Conservation (phyloP, 2,329 filamentous ascomycete species). For the Blumeria hordei region DNA sequence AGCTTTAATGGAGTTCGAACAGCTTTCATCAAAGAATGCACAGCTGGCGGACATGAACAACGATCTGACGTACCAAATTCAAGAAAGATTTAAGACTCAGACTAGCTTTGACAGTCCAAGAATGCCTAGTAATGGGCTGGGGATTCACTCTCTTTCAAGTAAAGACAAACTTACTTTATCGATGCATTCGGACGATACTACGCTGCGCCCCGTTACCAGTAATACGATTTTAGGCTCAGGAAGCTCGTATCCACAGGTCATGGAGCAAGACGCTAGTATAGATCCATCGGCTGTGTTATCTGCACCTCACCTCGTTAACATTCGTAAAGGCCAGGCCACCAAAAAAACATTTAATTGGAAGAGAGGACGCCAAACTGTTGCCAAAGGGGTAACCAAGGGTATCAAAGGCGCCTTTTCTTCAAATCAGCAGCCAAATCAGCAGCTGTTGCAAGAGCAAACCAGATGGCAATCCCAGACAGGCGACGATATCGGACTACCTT, state of each 20-base stretch:
- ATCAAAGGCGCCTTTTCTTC: constrained; percentile 64
- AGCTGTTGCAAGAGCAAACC: constrained; percentile 15
- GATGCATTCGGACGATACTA: constrained; percentile 13
- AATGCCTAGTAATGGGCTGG: constrained; percentile 29
- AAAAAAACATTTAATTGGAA: constrained; percentile 95
- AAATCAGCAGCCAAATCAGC: constrained; percentile 25
- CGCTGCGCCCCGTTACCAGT: constrained; percentile 19
- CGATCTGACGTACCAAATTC: constrained; percentile 79
- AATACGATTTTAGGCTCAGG: constrained; percentile 14
- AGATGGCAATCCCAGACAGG: constrained; percentile 28
- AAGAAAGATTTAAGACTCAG: constrained; percentile 73
- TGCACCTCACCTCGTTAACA: constrained; percentile 78
- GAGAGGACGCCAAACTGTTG: constrained; percentile 80
- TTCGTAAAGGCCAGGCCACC: constrained; percentile 55
- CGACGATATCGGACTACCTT: constrained; percentile 44
- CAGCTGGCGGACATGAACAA: constrained; percentile 92
- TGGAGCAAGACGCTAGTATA: constrained; percentile 15
- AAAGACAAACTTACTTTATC: constrained; percentile 23
- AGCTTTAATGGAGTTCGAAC: constrained; percentile 85
- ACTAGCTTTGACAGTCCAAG: constrained; percentile 23
- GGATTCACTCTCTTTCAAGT: constrained; percentile 30
- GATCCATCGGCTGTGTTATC: constrained; percentile 14
- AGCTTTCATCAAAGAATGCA: constrained; percentile 78
- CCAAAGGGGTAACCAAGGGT: constrained; percentile 82
- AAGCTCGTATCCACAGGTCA: constrained; percentile 13